Evolutionary conservation across 495 filamentous ascomycete species (phyloP), one percentile per base, ranked within the genome.

Genomic region (Xeromyces bisporus): DNA sequence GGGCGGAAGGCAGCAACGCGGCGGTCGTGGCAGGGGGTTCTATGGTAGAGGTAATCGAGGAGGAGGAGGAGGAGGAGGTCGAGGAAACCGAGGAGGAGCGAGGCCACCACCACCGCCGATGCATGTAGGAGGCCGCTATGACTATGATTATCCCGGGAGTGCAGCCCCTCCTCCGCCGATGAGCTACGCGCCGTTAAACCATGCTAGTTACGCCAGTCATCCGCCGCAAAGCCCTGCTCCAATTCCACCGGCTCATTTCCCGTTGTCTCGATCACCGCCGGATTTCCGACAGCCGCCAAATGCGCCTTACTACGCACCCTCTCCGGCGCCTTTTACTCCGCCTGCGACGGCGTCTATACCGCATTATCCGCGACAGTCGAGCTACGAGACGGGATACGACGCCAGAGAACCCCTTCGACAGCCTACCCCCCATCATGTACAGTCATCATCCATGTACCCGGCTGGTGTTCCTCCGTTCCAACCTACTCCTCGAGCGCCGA

Each of bases 41-140:
- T 64, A 60, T 15, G 56, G 61, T 44, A 62, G 65, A 17, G 57
- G 20, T 21, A 9, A 9, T 5, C 20, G 20, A 21, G 20, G 4
- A 21, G 20, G 20, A 5, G 5, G 9, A 5, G 20, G 20, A 9
- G 20, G 20, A 21, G 9, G 9, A 4, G 4, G 9, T 21, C 9
- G 20, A 4, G 20, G 20, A 5, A 9, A n/a, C n/a, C n/a, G 64
- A 11, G 55, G 69, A 41, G 66, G 65, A 31, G 52, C 55, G 72
- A 29, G 60, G 63, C 36, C 62, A 62, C 7, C 54, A 66, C 42
- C 59, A 58, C 42, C n/a, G n/a, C n/a, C n/a, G n/a, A n/a, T n/a
- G n/a, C n/a, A n/a, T n/a, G n/a, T n/a, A n/a, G 58, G 60, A 26
- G n/a, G 38, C 21, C 4, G 12, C 5, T n/a, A 27, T 11, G 42